Evolutionary conservation across 225 moss, liverwort and hornwort species (phyloP).

Genomic region (Ulota crispa): DNA sequence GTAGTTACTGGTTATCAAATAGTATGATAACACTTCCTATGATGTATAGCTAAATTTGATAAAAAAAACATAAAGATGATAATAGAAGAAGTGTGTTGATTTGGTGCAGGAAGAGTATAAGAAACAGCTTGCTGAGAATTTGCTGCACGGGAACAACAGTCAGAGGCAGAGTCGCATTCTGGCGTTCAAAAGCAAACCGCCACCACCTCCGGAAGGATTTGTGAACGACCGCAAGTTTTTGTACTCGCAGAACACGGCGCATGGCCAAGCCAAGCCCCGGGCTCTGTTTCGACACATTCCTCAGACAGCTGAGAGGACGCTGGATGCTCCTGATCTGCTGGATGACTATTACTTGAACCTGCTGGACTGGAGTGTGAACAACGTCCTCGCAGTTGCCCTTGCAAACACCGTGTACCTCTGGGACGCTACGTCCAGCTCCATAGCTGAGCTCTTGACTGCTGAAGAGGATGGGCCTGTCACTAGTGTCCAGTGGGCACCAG

Average conservation of each 20-base stretch:
- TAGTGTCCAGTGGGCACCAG: conserved; percentile 91
- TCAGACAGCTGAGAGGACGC: conserved; percentile 88
- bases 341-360: conserved; percentile 96
- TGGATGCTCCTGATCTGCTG: conserved; percentile 93
- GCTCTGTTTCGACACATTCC: conserved; percentile 85
- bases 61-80: too few relatives aligned
- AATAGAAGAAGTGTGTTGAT: too few relatives aligned
- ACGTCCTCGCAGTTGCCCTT: conserved; percentile 85
- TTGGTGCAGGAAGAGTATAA: conserved; percentile 87
- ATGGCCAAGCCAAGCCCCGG: conserved; percentile 59
- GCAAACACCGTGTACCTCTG: conserved; percentile 91
- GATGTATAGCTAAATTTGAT: background rate
- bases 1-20: too few relatives aligned
- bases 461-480: conserved; percentile 90
- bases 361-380: conserved; percentile 87
- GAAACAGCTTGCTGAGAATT: conserved; percentile 84
- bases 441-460: conserved; percentile 84
- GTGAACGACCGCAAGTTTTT: conserved; percentile 66
- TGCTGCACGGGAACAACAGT: conserved; percentile 60
- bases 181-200: conserved; percentile 95
- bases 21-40: background rate
- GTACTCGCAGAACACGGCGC: conserved; percentile 67
- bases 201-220: conserved; percentile 84
- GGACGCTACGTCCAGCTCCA: conserved; percentile 81
- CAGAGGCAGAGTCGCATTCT: conserved; percentile 70